Conservation (phyloP, 768 basidiomycete species). For the Kwoniella europaea region DNA sequence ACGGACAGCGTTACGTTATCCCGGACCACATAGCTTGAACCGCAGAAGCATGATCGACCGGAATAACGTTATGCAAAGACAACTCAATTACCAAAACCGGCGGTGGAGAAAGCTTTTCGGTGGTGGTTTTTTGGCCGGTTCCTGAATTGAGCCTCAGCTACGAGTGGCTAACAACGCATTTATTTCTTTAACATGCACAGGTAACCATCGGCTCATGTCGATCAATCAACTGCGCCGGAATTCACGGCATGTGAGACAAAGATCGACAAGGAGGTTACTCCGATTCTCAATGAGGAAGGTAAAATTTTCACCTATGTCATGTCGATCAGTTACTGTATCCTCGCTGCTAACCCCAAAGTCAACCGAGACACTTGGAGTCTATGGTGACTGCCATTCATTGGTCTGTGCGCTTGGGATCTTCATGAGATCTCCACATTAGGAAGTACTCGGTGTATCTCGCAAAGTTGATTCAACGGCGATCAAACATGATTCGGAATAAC, state of each 20-base stretch:
- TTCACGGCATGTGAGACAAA: conserved; percentile 13
- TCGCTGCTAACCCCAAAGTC: not conserved
- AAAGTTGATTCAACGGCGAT: conserved; percentile 2
- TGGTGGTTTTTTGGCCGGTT: conserved; percentile 1
- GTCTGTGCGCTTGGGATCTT: no score
- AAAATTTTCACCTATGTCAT: not conserved
- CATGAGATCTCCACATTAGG: not conserved
- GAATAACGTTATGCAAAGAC: conserved; percentile 11
- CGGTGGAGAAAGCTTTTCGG: conserved; percentile 8
- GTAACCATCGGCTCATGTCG: not conserved
- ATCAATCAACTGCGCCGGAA: conserved; percentile 1
- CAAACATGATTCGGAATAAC: conserved; percentile 18
- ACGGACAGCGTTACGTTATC: not conserved
- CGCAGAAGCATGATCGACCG: conserved; percentile 8
- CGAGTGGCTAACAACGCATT: not conserved
- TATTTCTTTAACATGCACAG: no score
- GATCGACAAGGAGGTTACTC: conserved; percentile 9
- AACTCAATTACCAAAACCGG: conserved; percentile 20
- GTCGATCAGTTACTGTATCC: not conserved
- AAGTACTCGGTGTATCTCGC: not conserved
- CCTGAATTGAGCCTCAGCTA: conserved; percentile 8
- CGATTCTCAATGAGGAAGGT: conserved; percentile 11
- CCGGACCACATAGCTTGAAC: not conserved
- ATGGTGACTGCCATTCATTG: no score
- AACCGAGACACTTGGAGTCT: not conserved